A percentile compares a stretch with the other conserved stretches of the same genome.
phyloP scores from a whole-genome alignment of 345 rosid species.

The Garcia nutans region DNA sequence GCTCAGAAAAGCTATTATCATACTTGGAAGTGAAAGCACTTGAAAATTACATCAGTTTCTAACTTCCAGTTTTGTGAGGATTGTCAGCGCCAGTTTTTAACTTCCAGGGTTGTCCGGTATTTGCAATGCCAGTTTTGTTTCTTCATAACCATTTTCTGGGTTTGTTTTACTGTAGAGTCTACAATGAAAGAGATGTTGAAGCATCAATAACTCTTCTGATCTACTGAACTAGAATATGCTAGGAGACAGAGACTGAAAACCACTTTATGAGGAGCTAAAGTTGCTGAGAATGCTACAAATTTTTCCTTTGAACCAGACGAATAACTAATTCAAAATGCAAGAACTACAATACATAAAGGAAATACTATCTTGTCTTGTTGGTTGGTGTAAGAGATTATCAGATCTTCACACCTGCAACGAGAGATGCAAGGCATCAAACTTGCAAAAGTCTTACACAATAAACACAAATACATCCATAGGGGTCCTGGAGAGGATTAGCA shows the following conservation, averaged over 20 bases:
- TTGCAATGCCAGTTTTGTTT: neutral
- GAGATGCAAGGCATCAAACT: neutral
- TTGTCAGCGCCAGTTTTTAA: neutral
- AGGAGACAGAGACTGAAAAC: too few relatives aligned
- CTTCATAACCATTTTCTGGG: neutral
- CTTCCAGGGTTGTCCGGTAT: neutral
- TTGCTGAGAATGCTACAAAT: neutral
- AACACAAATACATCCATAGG: neutral
- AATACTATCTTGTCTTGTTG: conserved; percentile 4
- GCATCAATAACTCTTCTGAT: neutral
- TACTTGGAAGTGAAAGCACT: neutral
- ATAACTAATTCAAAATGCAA: conserved; percentile 4
- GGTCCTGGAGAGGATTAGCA: neutral
- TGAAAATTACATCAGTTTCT: neutral
- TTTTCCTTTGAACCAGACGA: neutral
- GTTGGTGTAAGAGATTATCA: conserved; percentile 1
- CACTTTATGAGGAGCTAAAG: neutral
- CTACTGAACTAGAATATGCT: neutral
- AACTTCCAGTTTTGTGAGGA: neutral
- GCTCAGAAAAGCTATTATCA: too few relatives aligned
- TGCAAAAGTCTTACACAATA: conserved; percentile 17
- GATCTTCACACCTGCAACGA: conserved; percentile 13
- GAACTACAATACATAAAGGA: neutral
- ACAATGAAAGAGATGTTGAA: neutral
- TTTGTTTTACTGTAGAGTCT: neutral